These are phyloP conservation scores for Plenodomus lindquistii DNA, from an alignment of 2,329 filamentous ascomycete species.

Conservation along the genomic window DNA sequence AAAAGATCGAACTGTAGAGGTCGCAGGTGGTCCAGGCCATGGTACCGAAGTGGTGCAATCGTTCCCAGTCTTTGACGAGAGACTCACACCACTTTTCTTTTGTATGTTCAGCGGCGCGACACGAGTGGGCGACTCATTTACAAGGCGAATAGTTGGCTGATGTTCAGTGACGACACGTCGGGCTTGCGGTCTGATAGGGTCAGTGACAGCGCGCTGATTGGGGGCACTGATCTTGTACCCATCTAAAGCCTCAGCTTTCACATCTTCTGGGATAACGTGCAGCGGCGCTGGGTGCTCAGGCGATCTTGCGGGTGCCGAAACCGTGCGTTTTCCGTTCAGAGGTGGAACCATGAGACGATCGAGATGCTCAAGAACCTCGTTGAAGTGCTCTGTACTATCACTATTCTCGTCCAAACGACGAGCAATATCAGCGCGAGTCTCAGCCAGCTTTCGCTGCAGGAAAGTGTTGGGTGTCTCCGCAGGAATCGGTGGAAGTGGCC, in stretches of 20 bases:
- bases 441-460: slow-evolving; percentile 59
- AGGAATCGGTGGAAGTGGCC: slow-evolving; percentile 52
- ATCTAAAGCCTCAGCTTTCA: slow-evolving; percentile 42
- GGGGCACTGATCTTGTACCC: slow-evolving; percentile 31
- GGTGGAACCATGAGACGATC: slow-evolving; percentile 60
- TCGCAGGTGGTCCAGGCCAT: slow-evolving; percentile 16
- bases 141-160: slow-evolving; percentile 60
- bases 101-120: slow-evolving; percentile 61
- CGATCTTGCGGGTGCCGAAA: slow-evolving; percentile 50
- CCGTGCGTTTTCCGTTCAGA: slow-evolving; percentile 45
- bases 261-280: slow-evolving; percentile 59
- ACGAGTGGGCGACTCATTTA: slow-evolving; percentile 56
- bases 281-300: slow-evolving; percentile 42
- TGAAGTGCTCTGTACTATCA: slow-evolving; percentile 56
- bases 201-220: slow-evolving; percentile 49
- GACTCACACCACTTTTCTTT: slow-evolving; percentile 50
- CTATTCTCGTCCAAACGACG: slow-evolving; percentile 54
- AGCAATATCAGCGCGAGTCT: slow-evolving; percentile 62
- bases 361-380: slow-evolving; percentile 63
- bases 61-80: slow-evolving; percentile 23
- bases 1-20: slow-evolving; percentile 20
- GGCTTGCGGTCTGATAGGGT: slow-evolving; percentile 42
- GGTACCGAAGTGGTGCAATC: slow-evolving; percentile 13
- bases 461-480: slow-evolving; percentile 56
- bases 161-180: slow-evolving; percentile 31